Evolutionary conservation across 1,139 yeast genomes (phyloP), one percentile per base, ranked within the genome.

Genomic region (Lodderomyces elongisporus): DNA sequence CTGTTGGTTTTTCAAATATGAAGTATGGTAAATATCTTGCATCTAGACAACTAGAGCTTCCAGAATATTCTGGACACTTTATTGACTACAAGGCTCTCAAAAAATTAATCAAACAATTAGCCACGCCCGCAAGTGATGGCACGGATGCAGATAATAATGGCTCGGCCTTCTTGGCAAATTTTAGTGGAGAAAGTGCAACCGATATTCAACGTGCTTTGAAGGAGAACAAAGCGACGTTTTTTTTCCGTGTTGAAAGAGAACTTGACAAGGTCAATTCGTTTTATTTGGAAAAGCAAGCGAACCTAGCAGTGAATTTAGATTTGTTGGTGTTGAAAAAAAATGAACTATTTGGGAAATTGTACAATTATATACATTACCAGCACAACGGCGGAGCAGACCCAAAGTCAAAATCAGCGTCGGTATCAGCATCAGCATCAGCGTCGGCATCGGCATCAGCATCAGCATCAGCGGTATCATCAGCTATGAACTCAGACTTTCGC

Each of bases 1-100:
- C n/a, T n/a, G n/a, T n/a, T n/a, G n/a, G 22, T 10, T 20, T 20
- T 7, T 20, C 22, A 20, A 20, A 12, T 9, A 74, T 74, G 98
- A 91, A 91, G 70, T 91, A 87, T 59, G 98, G 97, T 37, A 91
- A 91, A 60, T 85, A 88, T 55, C 71, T 91, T 56, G 97, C 95
- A 44, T 84, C 94, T 29, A 77, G 96, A 57, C 96, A 87, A 62
- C 70, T 91, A 47, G 97, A 91, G 58, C 69, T 91, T 38, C 97
- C 97, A 7, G 97, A 91, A 56, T 91, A 91, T 58, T 79, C 94
- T 30, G 89, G 91, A 31, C 84, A 85, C 55, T 91, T 91, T 62
- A 89, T 91, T 55, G 89, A 91, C 61, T 91, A 91, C 60, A 91
- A 91, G 63, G 93, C 93, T 4, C 64, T 91, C 39, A 91, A 91